These are phyloP conservation scores for Linaria vulgaris DNA, from an alignment of 257 asterid genomes.

Conservation along the genomic window DNA sequence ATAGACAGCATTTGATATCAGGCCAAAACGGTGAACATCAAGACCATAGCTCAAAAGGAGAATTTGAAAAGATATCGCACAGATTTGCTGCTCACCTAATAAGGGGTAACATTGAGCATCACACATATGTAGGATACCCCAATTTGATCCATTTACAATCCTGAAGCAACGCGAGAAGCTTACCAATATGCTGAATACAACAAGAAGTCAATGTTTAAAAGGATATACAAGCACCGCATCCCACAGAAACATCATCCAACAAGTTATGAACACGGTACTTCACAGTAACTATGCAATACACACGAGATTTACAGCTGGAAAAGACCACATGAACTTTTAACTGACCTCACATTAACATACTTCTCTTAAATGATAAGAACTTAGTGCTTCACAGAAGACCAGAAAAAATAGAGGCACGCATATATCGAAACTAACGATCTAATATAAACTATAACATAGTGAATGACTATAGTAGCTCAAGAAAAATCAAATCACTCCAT, in stretches of 20 bases:
- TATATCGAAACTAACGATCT: too few relatives aligned
- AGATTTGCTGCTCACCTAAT: slow-evolving; percentile 10
- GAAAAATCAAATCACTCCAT: too few relatives aligned
- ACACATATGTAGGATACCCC: background rate
- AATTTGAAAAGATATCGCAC: background rate
- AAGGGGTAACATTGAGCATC: slow-evolving; percentile 10
- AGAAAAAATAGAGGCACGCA: too few relatives aligned
- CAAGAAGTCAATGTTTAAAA: background rate
- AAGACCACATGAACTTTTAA: too few relatives aligned
- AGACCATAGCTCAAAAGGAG: background rate
- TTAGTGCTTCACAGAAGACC: too few relatives aligned
- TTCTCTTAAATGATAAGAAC: too few relatives aligned
- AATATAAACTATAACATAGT: too few relatives aligned
- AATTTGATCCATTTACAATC: slow-evolving; percentile 20
- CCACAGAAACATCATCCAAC: background rate
- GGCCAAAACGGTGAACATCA: background rate
- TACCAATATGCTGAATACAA: background rate
- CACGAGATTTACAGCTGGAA: background rate
- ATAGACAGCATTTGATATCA: background rate
- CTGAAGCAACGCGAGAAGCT: slow-evolving; percentile 12
- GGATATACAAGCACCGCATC: background rate
- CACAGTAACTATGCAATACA: background rate
- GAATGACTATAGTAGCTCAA: too few relatives aligned
- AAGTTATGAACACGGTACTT: background rate
- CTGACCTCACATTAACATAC: too few relatives aligned